Evolutionary conservation across 1,284 basidiomycete species (phyloP), one percentile per base, ranked within the genome.

Genomic region (Malassezia brasiliensis): DNA sequence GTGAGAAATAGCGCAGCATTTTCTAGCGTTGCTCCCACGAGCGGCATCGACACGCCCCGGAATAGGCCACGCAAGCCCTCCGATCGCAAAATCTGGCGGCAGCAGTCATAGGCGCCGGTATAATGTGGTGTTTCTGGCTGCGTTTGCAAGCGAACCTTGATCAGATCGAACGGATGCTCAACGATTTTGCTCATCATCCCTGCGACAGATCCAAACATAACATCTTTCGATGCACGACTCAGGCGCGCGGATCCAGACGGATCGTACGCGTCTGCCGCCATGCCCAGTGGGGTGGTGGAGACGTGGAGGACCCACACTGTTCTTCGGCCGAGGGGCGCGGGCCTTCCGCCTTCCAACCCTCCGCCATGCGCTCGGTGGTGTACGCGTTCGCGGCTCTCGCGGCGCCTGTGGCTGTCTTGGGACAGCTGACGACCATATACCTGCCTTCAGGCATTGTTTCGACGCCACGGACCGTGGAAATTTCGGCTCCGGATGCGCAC

Each of bases 1-100:
- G 86, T 81, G 51, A 96, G 78, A 76, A 98, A 94, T 36, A 91
- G 79, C 4, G 82, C 81, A 5, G 90, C 89, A 67, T 90, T 93
- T 77, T 94, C 88, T 31, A 83, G 82, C 80, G 90, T 89, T n/a
- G 89, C 86, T 8, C 89, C 90, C 1, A 87, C 80, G 17, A 94
- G 81, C 1, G 90, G 89, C 61, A 88, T 87, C 6, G 88, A 87
- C 1, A 93, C 78, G 50, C 89, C 89, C 12, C 71, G 65, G 44
- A 67, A 74, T 17, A 74, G 62, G 1, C 71, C 71, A 6, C 59
- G 59, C n/a, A 70, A 52, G 19, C 71, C 71, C 39, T 74, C 71
- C 15, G 61, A 57, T 19, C 56, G 36, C 22, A 68, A 52, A 2
- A 66, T 71, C 51, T 66, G 60, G 34, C 63, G 63, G 61, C 69